Base-by-base conservation (phyloP, 2,329 filamentous ascomycete genomes). In the Arthrinium puccinioides region DNA sequence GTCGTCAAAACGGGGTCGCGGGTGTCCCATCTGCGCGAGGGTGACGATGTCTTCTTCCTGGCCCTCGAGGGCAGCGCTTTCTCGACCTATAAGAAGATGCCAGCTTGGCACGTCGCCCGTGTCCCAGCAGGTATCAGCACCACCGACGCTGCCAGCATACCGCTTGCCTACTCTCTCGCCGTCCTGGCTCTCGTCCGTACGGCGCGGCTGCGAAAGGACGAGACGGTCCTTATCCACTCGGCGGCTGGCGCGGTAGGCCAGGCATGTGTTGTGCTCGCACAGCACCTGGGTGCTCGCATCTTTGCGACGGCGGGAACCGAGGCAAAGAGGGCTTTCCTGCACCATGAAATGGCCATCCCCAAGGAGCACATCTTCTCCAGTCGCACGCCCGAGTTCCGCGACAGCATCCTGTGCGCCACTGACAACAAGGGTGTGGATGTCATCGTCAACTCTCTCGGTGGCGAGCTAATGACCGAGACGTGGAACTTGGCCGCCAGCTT, bases 401-500 rank as follows among this genome's bases (percentile, higher is more conserved):
- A 32, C 3, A 32, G 20, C 6, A 30, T 43, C 15, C 19, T 27
- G 7, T 32, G 29, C 16, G 37, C 34, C n/a, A 43, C 40, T 3
- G 36, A 39, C 31, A 43, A 43, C 9, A 33, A 37, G 10, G 33
- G 31, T 3, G 26, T 46, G 3, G 46, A 27, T 13, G 31, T 33
- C 9, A 33, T 33, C 21, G 9, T 33, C 31, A 33, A 33, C 31
- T 44, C 43, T 11, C 36, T 47, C 31, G 29, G 18, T 15, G 45
- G 45, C 7, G 25, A 42, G 4, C 19, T 44, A 1, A 36, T 48
- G 24, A 35, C 31, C 14, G 30, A 38, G 9, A 43, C 41, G 13
- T 48, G 43, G 43, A 35, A 37, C 4, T 40, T 51, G 36, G 31
- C 62, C 15, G 55, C 57, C 5, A 45, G 47, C 0, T 55, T 53